Evolutionary conservation across 2,329 filamentous ascomycete species (phyloP).

Genomic region (Nakataea oryzae): DNA sequence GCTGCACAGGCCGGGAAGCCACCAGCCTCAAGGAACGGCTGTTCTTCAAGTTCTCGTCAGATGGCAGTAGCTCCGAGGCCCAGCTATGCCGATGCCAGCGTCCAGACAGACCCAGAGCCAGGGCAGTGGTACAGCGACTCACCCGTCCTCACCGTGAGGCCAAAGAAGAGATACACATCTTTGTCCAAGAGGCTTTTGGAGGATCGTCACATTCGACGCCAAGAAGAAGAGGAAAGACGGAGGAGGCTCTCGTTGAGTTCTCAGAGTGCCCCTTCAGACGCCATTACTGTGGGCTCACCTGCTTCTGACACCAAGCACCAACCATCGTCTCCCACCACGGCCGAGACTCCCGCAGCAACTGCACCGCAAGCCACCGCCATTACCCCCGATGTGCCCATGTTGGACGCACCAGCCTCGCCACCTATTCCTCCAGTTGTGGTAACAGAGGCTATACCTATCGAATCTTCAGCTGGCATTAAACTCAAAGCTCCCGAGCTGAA

Average conservation of each 20-base stretch:
- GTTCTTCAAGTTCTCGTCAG: constrained; percentile 21
- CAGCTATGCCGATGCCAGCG: constrained; percentile 37
- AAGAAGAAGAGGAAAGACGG: constrained; percentile 27
- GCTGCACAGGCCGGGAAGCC: constrained; percentile 7
- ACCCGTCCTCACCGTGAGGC: constrained; percentile 19
- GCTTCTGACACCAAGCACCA: constrained; percentile 16
- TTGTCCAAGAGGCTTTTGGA: constrained; percentile 42
- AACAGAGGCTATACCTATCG: not conserved
- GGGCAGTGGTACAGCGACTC: constrained; percentile 40
- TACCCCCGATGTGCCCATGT: constrained; percentile 15
- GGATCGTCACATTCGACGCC: constrained; percentile 30
- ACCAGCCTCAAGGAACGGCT: constrained; percentile 14
- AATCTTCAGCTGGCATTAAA: constrained; percentile 12
- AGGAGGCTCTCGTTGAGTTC: constrained; percentile 16
- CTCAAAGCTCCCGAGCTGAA: constrained; percentile 33
- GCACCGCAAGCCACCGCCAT: not conserved
- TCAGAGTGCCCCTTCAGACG: constrained; percentile 18
- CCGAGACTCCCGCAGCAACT: constrained; percentile 3
- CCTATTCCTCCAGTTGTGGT: not conserved
- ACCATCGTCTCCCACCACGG: constrained; percentile 5
- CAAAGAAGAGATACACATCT: constrained; percentile 39
- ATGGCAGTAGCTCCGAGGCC: constrained; percentile 26
- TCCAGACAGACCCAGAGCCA: constrained; percentile 45
- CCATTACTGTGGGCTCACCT: constrained; percentile 30
- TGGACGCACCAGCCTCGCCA: constrained; percentile 7